Evolutionary conservation across 371 early-diverging fungal genomes (phyloP), one percentile per base, ranked within the genome.

Genomic region (Mortierella sp.): DNA sequence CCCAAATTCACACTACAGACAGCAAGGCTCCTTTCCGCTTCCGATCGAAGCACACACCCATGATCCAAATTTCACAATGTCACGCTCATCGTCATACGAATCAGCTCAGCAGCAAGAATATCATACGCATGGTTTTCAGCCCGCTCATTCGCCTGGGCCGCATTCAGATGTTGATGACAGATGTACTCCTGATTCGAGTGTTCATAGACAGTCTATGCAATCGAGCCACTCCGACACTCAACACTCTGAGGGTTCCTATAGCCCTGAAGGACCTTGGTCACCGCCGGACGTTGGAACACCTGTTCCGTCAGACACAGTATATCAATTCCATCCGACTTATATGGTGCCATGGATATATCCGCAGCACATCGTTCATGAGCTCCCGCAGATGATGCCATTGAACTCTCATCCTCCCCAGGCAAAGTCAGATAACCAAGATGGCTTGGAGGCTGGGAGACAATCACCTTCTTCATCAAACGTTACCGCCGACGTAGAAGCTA

Each of bases 41-140:
- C 43, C 43, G 15, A 15, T 15, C 9, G 43, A 43, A 43, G 15
- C 43, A 5, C 15, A 43, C 15, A 7, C 7, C n/a, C 52, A 52
- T 6, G n/a, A 52, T 19, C 16, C 16, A n/a, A 52, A 8, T 19
- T 8, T 41, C 11, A 9, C 13, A 16, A 48, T 68, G 53, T 33
- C 68, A 16, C 52, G 52, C 11, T 60, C 68, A 21, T 58, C 55
- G 15, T 67, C 67, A 7, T 28, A 65, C 43, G 57, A 65, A 24
- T 57, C 66, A 15, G 7, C 4, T 36, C 58, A 57, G 6, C 40
- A 13, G 21, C 13, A 8, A 15, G 24, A 38, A 4, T 38, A 57
- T 40, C 33, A 57, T 4, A 9, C 21, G 3, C 58, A 21, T 16
- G 21, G 60, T 21, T 58, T 28, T 32, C 24, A 58, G 0, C 32